Evolutionary conservation across 1,284 basidiomycete genomes (phyloP).

Genomic region (Neonothopanus nambi): DNA sequence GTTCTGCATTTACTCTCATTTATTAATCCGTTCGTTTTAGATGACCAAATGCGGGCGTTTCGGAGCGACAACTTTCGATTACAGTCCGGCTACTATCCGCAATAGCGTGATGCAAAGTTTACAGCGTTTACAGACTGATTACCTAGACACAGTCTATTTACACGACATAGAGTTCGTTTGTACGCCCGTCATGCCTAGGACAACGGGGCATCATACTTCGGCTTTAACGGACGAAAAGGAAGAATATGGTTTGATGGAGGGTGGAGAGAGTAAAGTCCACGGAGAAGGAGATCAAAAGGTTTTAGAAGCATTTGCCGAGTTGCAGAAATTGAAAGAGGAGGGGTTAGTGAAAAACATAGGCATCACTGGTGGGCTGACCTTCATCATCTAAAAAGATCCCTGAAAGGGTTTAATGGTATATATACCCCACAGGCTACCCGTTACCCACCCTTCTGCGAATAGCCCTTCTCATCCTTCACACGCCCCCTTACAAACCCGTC

Average conservation of each 20-base stretch:
- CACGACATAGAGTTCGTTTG: constrained; percentile 93
- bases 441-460: constrained; percentile 88
- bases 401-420: neutral
- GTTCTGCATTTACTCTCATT: neutral
- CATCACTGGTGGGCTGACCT: constrained; percentile 65
- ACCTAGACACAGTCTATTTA: constrained; percentile 86
- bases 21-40: constrained; percentile 34
- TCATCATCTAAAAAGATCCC: neutral
- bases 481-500: constrained; percentile 63
- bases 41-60: constrained; percentile 96
- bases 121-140: constrained; percentile 73
- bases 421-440: constrained; percentile 66
- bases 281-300: constrained; percentile 83
- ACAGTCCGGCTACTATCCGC: constrained; percentile 71
- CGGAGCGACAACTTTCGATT: constrained; percentile 78
- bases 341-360: constrained; percentile 83
- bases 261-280: constrained; percentile 57
- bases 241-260: constrained; percentile 62
- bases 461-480: constrained; percentile 71
- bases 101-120: constrained; percentile 74
- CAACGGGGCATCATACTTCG: constrained; percentile 53
- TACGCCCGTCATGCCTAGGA: constrained; percentile 50
- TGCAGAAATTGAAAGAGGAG: constrained; percentile 76
- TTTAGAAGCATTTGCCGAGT: constrained; percentile 70
- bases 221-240: constrained; percentile 55